Evolutionary conservation across 108 stramenopile species (phyloP), one percentile per base, ranked within the genome.

Genomic region (Nitzschia putrida): DNA sequence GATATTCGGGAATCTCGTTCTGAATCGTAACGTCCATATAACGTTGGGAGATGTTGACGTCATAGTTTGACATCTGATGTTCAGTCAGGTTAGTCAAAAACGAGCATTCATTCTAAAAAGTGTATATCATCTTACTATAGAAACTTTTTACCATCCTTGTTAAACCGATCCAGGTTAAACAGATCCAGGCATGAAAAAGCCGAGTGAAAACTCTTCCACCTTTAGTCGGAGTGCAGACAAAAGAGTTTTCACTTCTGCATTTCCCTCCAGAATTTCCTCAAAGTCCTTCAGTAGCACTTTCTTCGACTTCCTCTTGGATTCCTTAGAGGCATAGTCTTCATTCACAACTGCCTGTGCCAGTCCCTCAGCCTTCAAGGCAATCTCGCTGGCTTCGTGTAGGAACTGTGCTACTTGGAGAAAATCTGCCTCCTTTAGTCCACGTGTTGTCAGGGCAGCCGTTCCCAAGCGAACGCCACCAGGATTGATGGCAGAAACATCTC

Each of bases 401-500:
- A 98, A 97, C 45, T 97, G 95, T 21, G 99, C 98, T 14, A 99
- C 96, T 67, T 80, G 58, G 43, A 93, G 90, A 90, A 99, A 98
- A 60, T 99, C 95, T 2, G 66, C 58, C 73, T 95, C 98, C 39
- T 70, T 61, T 55, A 99, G 54, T 18, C 95, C 95, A n/a, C 93
- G 81, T 11, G 86, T 90, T 13, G 96, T 97, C 63, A 97, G 53
- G 2, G 97, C 98, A 38, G 97, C 93, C 16, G 98, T 84, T 8
- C 99, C 99, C 34, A 99, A 71, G 53, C 99, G 86, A 41, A 98
- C 96, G n/a, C 99, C 99, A 11, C 99, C 99, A 7, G 98, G 98
- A 56, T 96, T 94, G 50, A 99, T 61, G 2, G 99, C 99, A 7
- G 96, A 97, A 23, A 86, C 84, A 74, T 99, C 99, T 24, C 98